Percentiles rank a stretch among this genome's conserved stretches.
Conservation (phyloP, 306 rosid species). For the Vicia villosa region DNA sequence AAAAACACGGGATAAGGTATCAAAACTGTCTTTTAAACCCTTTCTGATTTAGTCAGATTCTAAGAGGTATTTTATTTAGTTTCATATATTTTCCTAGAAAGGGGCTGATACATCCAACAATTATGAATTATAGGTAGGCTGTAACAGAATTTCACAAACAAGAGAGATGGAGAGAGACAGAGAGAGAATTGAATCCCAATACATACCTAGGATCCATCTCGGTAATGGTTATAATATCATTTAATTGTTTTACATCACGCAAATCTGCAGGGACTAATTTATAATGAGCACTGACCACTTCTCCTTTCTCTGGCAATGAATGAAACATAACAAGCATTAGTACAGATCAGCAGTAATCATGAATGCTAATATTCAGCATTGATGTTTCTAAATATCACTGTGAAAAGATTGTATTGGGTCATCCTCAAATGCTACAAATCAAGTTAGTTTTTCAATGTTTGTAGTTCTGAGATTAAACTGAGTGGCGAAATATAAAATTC, state of each 20-base stretch:
- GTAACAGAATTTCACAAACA: slow-evolving; percentile 22
- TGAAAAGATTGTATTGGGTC: slow-evolving; percentile 16
- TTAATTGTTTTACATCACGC: slow-evolving; percentile 62
- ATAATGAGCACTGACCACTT: slow-evolving; percentile 80
- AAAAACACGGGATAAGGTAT: slow-evolving; percentile 12
- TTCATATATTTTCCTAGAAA: slow-evolving; percentile 24
- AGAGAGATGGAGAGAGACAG: not conserved
- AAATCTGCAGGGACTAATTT: slow-evolving; percentile 88
- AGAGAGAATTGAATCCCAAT: slow-evolving; percentile 27
- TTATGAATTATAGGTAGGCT: not conserved
- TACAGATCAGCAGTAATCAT: slow-evolving; percentile 10
- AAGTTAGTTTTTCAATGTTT: slow-evolving; percentile 5
- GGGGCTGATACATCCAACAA: slow-evolving; percentile 13
- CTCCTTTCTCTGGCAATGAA: slow-evolving; percentile 81
- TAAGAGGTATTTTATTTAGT: not conserved
- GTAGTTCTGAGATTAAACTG: slow-evolving; percentile 26
- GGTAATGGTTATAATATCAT: slow-evolving; percentile 65
- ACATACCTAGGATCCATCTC: slow-evolving; percentile 83
- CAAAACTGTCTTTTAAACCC: not conserved
- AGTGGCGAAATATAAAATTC: not conserved
- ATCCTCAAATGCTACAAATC: slow-evolving; percentile 14
- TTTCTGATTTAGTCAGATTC: not conserved
- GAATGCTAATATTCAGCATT: slow-evolving; percentile 19
- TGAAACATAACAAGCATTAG: slow-evolving; percentile 24
- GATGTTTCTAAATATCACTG: slow-evolving; percentile 8